Conservation (phyloP, 495 filamentous ascomycete species). For the Aspergillus heteromorphus region DNA sequence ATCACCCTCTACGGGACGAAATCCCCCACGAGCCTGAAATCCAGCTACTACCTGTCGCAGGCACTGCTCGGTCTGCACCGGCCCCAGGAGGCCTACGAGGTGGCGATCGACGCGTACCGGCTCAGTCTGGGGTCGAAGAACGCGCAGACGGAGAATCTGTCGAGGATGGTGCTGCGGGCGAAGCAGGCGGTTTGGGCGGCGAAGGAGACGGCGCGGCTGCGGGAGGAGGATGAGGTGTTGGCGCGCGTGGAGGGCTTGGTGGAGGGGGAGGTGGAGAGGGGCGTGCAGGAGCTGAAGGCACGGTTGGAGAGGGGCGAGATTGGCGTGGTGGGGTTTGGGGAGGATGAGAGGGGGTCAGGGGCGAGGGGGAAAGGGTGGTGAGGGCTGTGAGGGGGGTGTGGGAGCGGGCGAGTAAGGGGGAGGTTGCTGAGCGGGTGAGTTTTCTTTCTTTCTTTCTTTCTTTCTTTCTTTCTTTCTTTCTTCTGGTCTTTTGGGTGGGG, state of each 20-base stretch:
- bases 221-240: conserved; percentile 43
- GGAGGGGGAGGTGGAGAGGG: conserved; percentile 48
- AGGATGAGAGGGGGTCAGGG: conserved; percentile 39
- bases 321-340: conserved; percentile 38
- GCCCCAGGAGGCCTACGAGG: conserved; percentile 67
- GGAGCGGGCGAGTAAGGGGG: conserved; percentile 47
- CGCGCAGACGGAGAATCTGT: conserved; percentile 59
- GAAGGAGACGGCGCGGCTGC: conserved; percentile 43
- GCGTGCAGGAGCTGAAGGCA: conserved; percentile 45
- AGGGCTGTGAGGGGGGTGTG: conserved; percentile 40
- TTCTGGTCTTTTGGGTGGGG: not conserved
- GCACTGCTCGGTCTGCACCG: conserved; percentile 71
- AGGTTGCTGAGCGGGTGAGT: conserved; percentile 56
- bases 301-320: conserved; percentile 41
- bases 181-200: conserved; percentile 62
- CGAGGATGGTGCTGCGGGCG: conserved; percentile 62
- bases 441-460: not conserved
- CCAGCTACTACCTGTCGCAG: conserved; percentile 76
- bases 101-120: conserved; percentile 68
- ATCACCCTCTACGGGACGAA: conserved; percentile 56
- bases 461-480: no score
- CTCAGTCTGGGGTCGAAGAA: conserved; percentile 57
- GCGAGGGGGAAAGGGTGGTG: conserved; percentile 47
- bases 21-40: conserved; percentile 62
- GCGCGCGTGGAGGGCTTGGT: conserved; percentile 45